Evolutionary conservation across 352 stramenopile species (phyloP), one percentile per base, ranked within the genome.

Genomic region (Aphanomyces astaci): DNA sequence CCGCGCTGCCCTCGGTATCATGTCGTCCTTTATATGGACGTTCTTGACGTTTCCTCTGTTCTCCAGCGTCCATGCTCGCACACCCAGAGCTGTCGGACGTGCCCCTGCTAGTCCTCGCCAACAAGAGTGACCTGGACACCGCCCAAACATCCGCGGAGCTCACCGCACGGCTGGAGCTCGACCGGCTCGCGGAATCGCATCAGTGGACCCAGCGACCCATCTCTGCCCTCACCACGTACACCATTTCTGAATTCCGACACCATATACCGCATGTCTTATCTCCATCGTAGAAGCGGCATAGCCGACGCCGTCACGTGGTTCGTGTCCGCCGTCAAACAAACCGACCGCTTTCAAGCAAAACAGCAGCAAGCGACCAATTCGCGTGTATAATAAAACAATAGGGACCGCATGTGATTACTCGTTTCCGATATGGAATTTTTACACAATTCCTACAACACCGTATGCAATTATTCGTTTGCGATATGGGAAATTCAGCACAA

Each of bases 81-180:
- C 93, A 88, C 72, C 78, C 76, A 7, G 85, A 88, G 75, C 78
- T 89, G 48, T 80, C 72, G n/a, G 87, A 81, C 31, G 76, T 96
- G n/a, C 90, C 90, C 39, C 60, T 97, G 25, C 71, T 96, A n/a
- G 76, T 97, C 30, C 76, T 97, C 24, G 85, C 84, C 27, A 97
- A 97, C 75, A 97, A 97, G 70, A 92, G 94, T 71, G 90, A 97
- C 73, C 70, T 96, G 31, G 76, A 82, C 65, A 68, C 83, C 59
- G 78, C 84, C 7, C 72, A 68, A 22, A 73, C 70, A 10, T 73
- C 74, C 3, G 76, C 78, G 40, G 54, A 74, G 24, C 88, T 90
- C 30, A 72, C 73, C 2, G 70, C 71, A 9, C 68, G 80, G 31
- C 59, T 92, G 32, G 49, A 22, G n/a, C 11, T 73, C 13, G 40